phyloP scores from a whole-genome alignment of 192 early-diverging fungal genomes.

The Coemansia biformis region DNA sequence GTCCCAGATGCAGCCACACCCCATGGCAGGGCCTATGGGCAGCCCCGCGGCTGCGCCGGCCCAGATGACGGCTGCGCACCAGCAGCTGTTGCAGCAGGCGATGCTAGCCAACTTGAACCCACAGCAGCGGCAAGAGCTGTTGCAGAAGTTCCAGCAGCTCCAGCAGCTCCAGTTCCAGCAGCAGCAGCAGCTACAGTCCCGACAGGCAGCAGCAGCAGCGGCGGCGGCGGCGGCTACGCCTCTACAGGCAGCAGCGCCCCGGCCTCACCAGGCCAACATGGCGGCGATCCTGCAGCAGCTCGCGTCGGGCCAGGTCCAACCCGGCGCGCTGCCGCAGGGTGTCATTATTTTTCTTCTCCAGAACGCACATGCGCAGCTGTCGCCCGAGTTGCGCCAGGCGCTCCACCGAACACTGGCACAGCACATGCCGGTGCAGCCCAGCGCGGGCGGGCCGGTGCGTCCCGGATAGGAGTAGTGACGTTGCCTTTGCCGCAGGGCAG shows the following conservation, averaged over 20 bases:
- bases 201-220: constrained; percentile 12
- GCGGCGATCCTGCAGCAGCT: constrained; percentile 31
- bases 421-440: constrained; percentile 14
- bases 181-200: constrained; percentile 21
- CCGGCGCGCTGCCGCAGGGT: constrained; percentile 16
- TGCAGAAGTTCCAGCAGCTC: constrained; percentile 11
- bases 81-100: constrained; percentile 12
- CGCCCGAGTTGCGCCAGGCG: constrained; percentile 15
- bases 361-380: constrained; percentile 24
- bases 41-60: constrained; percentile 18
- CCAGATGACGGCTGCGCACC: constrained; percentile 15
- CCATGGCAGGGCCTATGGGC: constrained; percentile 14
- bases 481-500: too few species aligned
- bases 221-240: constrained; percentile 5
- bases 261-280: constrained; percentile 23
- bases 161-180: constrained; percentile 7
- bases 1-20: not conserved
- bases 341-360: constrained; percentile 22
- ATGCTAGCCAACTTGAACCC: constrained; percentile 18
- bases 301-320: constrained; percentile 25
- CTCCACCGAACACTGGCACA: constrained; percentile 23
- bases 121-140: constrained; percentile 22
- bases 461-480: constrained; percentile 9
- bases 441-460: constrained; percentile 10
- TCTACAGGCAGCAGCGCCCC: constrained; percentile 1